Base-by-base conservation (phyloP, 1,284 basidiomycete genomes). In the Leucoagaricus sp. region DNA sequence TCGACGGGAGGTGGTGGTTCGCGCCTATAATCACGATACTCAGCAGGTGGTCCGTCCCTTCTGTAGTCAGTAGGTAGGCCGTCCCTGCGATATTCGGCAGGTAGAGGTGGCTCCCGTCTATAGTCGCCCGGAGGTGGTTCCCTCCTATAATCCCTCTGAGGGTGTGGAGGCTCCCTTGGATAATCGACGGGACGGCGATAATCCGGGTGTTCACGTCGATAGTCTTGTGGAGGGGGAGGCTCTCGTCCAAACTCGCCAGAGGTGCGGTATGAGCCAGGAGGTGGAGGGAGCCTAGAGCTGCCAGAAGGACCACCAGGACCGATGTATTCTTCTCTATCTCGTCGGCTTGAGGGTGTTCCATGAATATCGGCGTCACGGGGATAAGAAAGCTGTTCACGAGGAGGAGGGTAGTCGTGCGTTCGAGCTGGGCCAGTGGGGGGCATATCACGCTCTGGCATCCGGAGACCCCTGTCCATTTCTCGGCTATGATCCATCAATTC, bases 11-110 rank as follows among this genome's bases (percentile, higher is more conserved):
- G 51, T n/a, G 28, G 45, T 28, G 48, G 48, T 25, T 56, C 55
- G 19, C 55, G 55, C 38, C 55, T 56, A 31, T 49, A 33, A 8
- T 56, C 55, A 38, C 55, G 55, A 38, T 50, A 56, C 25, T 56
- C 53, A 15, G 33, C 25, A 4, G 53, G 45, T 8, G 53, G 52
- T 36, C 31, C 31, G 51, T 41, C 26, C 44, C 52, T 19, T 47
- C 52, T 17, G 33, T 46, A 33, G 7, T 33, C 31, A 13, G 31
- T 33, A 13, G 31, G 31, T 7, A n/a, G 36, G 36, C 4, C 9
- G 15, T 38, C 36, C 38, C 45, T 45, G 5, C 53, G 44, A 38
- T 48, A 55, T 19, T 55, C 53, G n/a, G 45, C 45, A 21, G 53
- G 33, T 29, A 45, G 53, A 28, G 44, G 42, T 23, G 50, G 52